Base-by-base conservation (phyloP, 306 rosid genomes). In the Ormosia semicastrata region DNA sequence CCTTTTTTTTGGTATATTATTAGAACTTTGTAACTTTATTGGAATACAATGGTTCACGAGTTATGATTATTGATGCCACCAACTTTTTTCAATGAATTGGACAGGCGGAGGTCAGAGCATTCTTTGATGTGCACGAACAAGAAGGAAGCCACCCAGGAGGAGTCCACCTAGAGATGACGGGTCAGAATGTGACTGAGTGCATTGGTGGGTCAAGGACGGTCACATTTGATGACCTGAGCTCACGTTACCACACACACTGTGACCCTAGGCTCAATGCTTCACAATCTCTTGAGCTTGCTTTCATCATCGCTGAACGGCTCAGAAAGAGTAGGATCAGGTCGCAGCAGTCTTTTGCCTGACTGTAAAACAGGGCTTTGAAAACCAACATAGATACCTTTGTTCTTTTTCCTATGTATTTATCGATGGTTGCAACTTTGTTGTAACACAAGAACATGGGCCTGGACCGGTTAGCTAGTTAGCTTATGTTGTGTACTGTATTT, bases 91-190 rank as follows among this genome's bases (percentile, higher is more conserved):
- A 18, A 43, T 80, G 72, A 10, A 81, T 81, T 32, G 80, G 17
- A 53, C 92, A 94, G 99, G 94, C 96, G 4, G 99, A 95, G 90
- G 99, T 95, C 84, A 93, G 94, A 82, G 99, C 99, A 8, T 95
- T 95, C 91, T 95, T 95, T 3, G 99, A 95, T 40, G 98, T 95
- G 71, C 99, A 95, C 32, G 99, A 95, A 66, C 99, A 95, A 91
- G 99, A 93, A 90, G 99, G 99, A 86, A 95, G 99, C 89, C 82
- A 92, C 79, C 92, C 99, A 4, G 99, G 99, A 36, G 99, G 98
- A 67, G 92, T 95, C 70, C 99, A 95, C 78, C 88, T 95, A 5
- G 99, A 95, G 91, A 95, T 95, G 99, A 95, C 99, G 0, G 99
- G 99, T 68, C 99, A 95, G 86, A 95, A 95, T 41, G 99, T 95